These are phyloP conservation scores for Gleditsia sinensis DNA, from an alignment of 306 rosid species.

Conservation along the genomic window DNA sequence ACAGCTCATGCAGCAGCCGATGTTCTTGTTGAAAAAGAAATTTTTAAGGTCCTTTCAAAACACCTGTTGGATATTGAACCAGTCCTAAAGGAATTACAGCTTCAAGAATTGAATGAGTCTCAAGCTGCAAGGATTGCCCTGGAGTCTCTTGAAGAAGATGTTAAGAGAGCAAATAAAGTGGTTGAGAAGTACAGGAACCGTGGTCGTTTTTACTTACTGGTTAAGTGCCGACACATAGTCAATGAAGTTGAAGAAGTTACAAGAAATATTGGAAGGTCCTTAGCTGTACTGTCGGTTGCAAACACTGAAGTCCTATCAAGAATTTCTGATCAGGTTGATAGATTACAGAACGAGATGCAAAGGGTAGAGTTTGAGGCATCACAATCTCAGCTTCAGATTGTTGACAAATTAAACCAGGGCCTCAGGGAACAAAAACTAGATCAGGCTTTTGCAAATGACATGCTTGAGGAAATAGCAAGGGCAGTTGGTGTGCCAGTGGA, in stretches of 20 bases:
- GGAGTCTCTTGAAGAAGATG: conserved; percentile 74
- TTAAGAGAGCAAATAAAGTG: conserved; percentile 64
- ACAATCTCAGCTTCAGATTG: conserved; percentile 60
- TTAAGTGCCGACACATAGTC: conserved; percentile 71
- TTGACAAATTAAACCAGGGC: conserved; percentile 68
- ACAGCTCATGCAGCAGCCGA: conserved; percentile 77
- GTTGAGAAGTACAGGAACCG: conserved; percentile 72
- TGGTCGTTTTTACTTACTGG: conserved; percentile 63
- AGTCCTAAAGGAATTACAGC: conserved; percentile 72
- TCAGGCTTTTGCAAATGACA: conserved; percentile 76
- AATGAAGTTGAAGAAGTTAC: conserved; percentile 77
- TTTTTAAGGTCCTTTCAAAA: conserved; percentile 68
- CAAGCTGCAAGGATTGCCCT: conserved; percentile 71
- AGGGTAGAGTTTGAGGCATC: conserved; percentile 80
- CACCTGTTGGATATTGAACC: conserved; percentile 71
- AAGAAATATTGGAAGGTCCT: conserved; percentile 70
- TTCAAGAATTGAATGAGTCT: conserved; percentile 73
- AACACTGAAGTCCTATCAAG: conserved; percentile 64
- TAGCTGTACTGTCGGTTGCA: conserved; percentile 62
- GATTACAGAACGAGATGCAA: conserved; percentile 79
- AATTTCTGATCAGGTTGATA: conserved; percentile 72
- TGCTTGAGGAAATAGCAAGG: conserved; percentile 68
- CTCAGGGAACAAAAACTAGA: conserved; percentile 67
- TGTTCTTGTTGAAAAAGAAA: conserved; percentile 65
- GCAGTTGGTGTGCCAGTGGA: conserved; percentile 88